These are phyloP conservation scores for Endotrypanum monterogeii DNA, from an alignment of 208 protist species.

Conservation along the genomic window DNA sequence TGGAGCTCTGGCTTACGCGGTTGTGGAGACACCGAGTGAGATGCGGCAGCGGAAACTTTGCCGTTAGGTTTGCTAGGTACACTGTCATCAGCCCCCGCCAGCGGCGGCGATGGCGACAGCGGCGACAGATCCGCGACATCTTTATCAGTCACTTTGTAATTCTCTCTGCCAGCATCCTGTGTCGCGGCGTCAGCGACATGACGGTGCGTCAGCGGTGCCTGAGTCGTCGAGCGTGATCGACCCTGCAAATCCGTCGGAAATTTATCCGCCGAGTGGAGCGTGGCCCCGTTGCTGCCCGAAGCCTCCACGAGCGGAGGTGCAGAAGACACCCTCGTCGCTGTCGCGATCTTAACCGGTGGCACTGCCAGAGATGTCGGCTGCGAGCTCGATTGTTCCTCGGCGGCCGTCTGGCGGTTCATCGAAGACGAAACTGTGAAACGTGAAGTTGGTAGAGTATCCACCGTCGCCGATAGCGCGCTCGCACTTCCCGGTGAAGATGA, in stretches of 20 bases:
- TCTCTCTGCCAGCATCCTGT: too few relatives aligned
- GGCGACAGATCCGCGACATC: conserved; percentile 2
- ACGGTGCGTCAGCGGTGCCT: conserved; percentile 26
- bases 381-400: not conserved
- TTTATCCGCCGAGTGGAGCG: conserved; percentile 4
- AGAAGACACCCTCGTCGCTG: conserved; percentile 3
- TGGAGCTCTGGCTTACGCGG: conserved; percentile 5
- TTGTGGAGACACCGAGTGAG: conserved; percentile 8
- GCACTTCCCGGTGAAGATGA: conserved; percentile 14
- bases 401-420: not conserved
- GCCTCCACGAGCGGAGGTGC: not conserved
- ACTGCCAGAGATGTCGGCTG: not conserved
- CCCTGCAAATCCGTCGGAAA: not conserved
- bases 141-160: not conserved
- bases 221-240: conserved; percentile 28
- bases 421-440: not conserved
- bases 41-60: not conserved
- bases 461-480: conserved; percentile 11
- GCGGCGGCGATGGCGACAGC: not conserved
- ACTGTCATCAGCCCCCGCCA: conserved; percentile 2
- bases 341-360: conserved; percentile 20
- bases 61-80: conserved; percentile 6
- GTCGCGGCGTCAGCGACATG: conserved; percentile 10
- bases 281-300: not conserved
- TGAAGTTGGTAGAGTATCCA: conserved; percentile 19